These are phyloP conservation scores for Phytophthora melonis DNA, from an alignment of 352 stramenopile species.

Conservation along the genomic window DNA sequence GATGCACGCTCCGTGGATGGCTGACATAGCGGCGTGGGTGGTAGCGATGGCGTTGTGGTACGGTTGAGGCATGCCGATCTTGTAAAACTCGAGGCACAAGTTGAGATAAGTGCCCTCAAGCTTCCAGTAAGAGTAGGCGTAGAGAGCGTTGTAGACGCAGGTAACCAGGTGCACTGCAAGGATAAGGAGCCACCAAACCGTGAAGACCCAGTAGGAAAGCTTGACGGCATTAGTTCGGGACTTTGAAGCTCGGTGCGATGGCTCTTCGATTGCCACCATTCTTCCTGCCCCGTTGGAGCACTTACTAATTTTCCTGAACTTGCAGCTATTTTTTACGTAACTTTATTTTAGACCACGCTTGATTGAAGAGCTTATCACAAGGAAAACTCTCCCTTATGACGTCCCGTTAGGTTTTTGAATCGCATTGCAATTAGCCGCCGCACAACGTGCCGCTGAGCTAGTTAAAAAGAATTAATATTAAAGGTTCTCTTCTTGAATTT, in stretches of 20 bases:
- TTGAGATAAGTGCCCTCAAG: conserved; percentile 9
- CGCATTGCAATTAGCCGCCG: too few species aligned
- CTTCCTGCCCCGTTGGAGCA: too few species aligned
- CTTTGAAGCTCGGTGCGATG: too few species aligned
- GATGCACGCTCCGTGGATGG: conserved; percentile 2
- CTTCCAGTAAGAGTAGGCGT: conserved; percentile 12
- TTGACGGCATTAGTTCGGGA: not conserved
- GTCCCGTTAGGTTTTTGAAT: too few species aligned
- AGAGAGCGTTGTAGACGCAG: not conserved
- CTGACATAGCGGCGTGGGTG: conserved; percentile 21
- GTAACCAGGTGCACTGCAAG: not conserved
- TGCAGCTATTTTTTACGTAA: too few species aligned
- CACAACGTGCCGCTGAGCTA: too few species aligned
- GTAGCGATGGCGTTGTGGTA: conserved; percentile 20
- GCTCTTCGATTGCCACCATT: too few species aligned
- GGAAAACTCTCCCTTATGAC: too few species aligned
- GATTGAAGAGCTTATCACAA: too few species aligned
- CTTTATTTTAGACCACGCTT: too few species aligned
- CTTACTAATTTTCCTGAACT: not conserved
- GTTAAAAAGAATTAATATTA: too few species aligned
- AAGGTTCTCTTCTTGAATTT: too few species aligned
- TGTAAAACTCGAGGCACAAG: conserved; percentile 12
- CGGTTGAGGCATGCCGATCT: conserved; percentile 20
- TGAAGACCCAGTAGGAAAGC: not conserved
- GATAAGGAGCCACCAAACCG: not conserved